These are phyloP conservation scores for Salix arbutifolia DNA, from an alignment of 345 rosid genomes.

Conservation along the genomic window DNA sequence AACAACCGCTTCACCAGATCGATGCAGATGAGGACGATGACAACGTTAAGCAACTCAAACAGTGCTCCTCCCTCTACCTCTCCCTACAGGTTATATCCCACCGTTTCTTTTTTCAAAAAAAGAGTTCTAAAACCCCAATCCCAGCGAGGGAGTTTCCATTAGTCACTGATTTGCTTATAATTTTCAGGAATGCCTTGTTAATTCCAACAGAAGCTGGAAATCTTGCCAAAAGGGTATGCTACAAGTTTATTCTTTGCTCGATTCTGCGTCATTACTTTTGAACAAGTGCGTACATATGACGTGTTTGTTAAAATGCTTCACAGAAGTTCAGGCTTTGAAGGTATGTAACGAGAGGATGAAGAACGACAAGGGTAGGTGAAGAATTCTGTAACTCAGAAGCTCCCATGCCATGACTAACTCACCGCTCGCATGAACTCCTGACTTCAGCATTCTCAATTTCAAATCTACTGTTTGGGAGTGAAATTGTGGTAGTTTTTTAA, in stretches of 20 bases:
- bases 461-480: neutral
- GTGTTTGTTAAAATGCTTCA: slow-evolving; percentile 15
- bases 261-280: neutral
- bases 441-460: neutral
- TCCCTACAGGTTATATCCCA: slow-evolving; percentile 47
- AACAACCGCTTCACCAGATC: slow-evolving; percentile 43
- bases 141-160: neutral
- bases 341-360: slow-evolving; percentile 49
- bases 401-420: neutral
- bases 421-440: neutral
- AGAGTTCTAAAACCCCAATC: slow-evolving; percentile 15
- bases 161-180: neutral
- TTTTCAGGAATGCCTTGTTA: slow-evolving; percentile 72
- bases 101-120: neutral
- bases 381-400: neutral
- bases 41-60: slow-evolving; percentile 79
- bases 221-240: slow-evolving; percentile 69
- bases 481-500: no score
- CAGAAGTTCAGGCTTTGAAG: slow-evolving; percentile 65
- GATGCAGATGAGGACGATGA: slow-evolving; percentile 82
- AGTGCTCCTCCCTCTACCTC: slow-evolving; percentile 72
- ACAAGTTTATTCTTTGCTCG: neutral
- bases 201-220: slow-evolving; percentile 74
- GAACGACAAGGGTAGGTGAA: slow-evolving; percentile 25
- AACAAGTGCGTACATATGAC: neutral